Conservation (phyloP, 2,329 filamentous ascomycete species). For the Acrocalymma vagum region DNA sequence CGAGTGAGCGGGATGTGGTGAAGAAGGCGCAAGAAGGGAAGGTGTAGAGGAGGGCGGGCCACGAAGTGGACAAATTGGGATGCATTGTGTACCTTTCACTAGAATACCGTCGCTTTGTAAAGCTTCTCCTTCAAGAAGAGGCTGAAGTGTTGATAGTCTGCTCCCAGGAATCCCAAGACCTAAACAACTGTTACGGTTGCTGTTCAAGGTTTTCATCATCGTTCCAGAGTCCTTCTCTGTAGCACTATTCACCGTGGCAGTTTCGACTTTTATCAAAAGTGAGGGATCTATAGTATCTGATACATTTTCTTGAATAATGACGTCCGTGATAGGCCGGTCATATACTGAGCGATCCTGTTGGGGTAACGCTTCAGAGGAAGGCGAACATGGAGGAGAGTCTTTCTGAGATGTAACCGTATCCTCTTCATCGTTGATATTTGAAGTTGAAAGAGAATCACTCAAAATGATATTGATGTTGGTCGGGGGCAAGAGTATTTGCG, state of each 20-base stretch:
- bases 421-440: no score
- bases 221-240: conserved; percentile 15
- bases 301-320: conserved; percentile 34
- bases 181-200: conserved; percentile 17
- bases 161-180: conserved; percentile 19
- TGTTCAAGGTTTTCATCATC: conserved; percentile 13
- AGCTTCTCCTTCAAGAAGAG: conserved; percentile 30
- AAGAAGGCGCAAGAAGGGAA: conserved; percentile 27
- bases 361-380: conserved; percentile 41
- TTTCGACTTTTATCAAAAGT: conserved; percentile 31
- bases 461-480: no score
- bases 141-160: conserved; percentile 24
- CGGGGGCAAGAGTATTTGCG: no score
- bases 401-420: conserved; percentile 34
- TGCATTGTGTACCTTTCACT: no score
- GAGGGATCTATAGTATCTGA: conserved; percentile 36
- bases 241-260: conserved; percentile 25
- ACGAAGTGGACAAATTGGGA: conserved; percentile 23
- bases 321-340: conserved; percentile 38
- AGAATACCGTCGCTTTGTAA: no score
- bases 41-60: conserved; percentile 21
- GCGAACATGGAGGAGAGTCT: conserved; percentile 49
- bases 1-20: conserved; percentile 30
- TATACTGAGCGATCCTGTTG: conserved; percentile 18
- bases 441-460: no score